Conservation (phyloP, 2,329 filamentous ascomycete species). For the Ophiostoma populinum region DNA sequence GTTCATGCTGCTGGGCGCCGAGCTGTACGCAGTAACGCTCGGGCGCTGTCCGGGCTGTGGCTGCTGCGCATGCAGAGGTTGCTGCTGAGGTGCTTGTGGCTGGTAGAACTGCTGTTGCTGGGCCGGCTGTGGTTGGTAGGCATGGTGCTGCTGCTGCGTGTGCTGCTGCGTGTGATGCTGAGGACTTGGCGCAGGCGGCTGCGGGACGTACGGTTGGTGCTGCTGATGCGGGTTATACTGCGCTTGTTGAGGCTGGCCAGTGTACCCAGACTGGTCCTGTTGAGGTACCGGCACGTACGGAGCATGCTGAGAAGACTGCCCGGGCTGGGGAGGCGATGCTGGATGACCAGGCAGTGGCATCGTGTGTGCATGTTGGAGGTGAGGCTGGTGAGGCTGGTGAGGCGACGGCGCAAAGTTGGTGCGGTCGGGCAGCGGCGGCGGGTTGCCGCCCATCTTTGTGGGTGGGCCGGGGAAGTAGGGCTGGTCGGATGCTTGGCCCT, state of each 20-base stretch:
- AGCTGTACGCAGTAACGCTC: not conserved
- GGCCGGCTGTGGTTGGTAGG: not conserved
- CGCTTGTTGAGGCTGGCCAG: not conserved
- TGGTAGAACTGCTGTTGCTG: not conserved
- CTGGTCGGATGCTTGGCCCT: not conserved
- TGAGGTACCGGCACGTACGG: no score
- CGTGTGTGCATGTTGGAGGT: conserved; percentile 4
- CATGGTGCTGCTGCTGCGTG: not conserved
- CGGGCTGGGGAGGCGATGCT: not conserved
- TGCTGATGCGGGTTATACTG: not conserved
- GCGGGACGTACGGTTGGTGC: not conserved
- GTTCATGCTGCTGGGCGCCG: not conserved
- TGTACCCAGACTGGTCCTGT: not conserved
- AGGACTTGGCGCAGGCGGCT: not conserved
- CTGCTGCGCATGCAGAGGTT: not conserved
- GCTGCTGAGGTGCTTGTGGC: not conserved
- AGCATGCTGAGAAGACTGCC: no score
- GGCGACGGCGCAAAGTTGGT: not conserved
- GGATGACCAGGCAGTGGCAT: not conserved
- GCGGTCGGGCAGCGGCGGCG: conserved; percentile 4
- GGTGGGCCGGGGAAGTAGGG: conserved; percentile 4
- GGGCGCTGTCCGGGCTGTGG: not conserved
- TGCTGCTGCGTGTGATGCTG: not conserved
- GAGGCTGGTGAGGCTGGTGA: not conserved
- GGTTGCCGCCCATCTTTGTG: not conserved